A percentile compares a stretch with the other conserved stretches of the same genome.
These are phyloP conservation scores for Colletotrichum sidae DNA, from an alignment of 2,329 filamentous ascomycete genomes.

Conservation along the genomic window DNA sequence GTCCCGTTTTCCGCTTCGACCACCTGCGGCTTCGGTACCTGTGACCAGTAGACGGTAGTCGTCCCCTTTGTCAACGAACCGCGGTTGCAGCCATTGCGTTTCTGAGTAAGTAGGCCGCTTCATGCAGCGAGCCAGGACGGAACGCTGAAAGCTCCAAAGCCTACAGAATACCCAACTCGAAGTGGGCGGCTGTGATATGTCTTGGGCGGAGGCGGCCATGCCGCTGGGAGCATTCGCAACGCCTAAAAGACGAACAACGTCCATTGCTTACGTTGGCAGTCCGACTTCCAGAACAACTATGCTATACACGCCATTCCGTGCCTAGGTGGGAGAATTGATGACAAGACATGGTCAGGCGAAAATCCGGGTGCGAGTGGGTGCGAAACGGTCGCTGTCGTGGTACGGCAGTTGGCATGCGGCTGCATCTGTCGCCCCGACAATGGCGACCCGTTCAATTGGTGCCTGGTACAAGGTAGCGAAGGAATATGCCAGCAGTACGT, in stretches of 20 bases:
- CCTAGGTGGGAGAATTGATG: no score
- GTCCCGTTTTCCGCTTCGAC: slow-evolving; percentile 3
- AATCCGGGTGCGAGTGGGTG: no score
- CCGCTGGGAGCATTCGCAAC: slow-evolving; percentile 1
- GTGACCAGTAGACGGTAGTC: slow-evolving; percentile 1
- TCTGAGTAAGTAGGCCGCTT: slow-evolving; percentile 31
- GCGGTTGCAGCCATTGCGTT: slow-evolving; percentile 23
- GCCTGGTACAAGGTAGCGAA: no score
- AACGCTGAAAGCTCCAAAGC: slow-evolving; percentile 20
- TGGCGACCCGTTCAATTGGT: no score
- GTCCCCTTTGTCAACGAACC: slow-evolving; percentile 3
- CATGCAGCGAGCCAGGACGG: slow-evolving; percentile 28
- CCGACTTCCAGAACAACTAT: no score
- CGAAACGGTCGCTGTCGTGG: no score
- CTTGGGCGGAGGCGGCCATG: slow-evolving; percentile 1
- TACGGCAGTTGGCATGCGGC: no score
- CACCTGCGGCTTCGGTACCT: neutral
- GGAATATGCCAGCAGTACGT: no score
- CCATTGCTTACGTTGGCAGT: no score
- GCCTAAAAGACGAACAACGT: neutral
- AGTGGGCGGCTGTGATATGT: slow-evolving; percentile 18
- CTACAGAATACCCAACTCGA: slow-evolving; percentile 21
- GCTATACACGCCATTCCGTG: no score
- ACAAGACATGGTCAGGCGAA: no score
- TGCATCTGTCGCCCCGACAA: no score